A percentile compares a stretch with the other conserved stretches of the same genome.
Evolutionary conservation across 805 yeast genomes (phyloP).

Genomic region (Metschnikowia gelsemii): DNA sequence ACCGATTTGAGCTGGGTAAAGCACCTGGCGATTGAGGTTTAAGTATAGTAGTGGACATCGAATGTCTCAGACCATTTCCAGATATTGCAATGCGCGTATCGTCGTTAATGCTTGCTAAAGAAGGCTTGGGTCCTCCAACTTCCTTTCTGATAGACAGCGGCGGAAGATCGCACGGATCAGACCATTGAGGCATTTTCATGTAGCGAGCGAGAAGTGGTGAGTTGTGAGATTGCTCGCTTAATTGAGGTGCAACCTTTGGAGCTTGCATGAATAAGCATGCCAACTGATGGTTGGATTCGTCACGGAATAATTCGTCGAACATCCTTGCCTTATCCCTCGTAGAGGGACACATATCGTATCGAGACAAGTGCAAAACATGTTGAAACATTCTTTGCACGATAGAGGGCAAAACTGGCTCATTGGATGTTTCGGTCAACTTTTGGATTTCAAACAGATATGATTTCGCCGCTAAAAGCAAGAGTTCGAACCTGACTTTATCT

Average conservation of each 20-base stretch:
- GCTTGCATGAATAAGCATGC: constrained; percentile 73
- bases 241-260: constrained; percentile 63
- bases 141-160: constrained; percentile 33
- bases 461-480: constrained; percentile 72
- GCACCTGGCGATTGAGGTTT: background rate
- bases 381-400: constrained; percentile 53
- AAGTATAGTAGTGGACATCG: background rate
- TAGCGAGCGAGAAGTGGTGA: constrained; percentile 16
- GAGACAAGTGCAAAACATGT: constrained; percentile 59
- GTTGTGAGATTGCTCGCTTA: background rate
- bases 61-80: background rate
- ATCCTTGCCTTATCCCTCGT: constrained; percentile 83
- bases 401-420: constrained; percentile 1
- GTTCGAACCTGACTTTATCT: constrained; percentile 64
- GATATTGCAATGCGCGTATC: background rate
- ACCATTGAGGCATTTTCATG: constrained; percentile 47
- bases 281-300: constrained; percentile 47
- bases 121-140: background rate
- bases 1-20: constrained; percentile 35
- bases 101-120: background rate
- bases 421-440: constrained; percentile 15
- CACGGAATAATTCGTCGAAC: constrained; percentile 57
- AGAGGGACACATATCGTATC: constrained; percentile 73
- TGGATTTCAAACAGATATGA: constrained; percentile 34
- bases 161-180: constrained; percentile 32